Conservation (phyloP, 306 rosid species). For the Astragalus membranaceus region DNA sequence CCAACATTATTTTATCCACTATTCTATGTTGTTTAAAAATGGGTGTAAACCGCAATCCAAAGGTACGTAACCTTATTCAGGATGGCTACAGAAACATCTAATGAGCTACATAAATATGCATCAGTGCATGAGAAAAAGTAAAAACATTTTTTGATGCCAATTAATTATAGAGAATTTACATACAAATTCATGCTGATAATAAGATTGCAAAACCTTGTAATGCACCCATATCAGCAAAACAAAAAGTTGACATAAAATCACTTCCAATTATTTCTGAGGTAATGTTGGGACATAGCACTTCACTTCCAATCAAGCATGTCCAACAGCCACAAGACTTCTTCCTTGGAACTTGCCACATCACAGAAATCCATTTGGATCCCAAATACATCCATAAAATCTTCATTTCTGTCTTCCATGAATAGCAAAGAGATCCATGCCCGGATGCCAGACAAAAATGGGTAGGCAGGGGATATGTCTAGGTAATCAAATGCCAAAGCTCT, state of each 20-base stretch:
- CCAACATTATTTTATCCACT: no score
- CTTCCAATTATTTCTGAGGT: background rate
- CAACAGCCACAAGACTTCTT: conserved; percentile 81
- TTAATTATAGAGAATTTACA: background rate
- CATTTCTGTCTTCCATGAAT: conserved; percentile 67
- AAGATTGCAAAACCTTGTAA: background rate
- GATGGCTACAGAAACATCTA: background rate
- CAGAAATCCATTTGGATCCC: conserved; percentile 94
- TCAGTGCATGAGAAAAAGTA: no score
- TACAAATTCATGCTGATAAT: background rate
- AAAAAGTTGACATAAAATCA: conserved; percentile 10
- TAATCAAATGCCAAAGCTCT: conserved; percentile 88
- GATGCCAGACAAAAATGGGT: conserved; percentile 68
- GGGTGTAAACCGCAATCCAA: background rate
- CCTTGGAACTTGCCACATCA: conserved; percentile 84
- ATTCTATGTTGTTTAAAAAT: no score
- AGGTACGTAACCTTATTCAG: background rate
- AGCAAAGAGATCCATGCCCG: conserved; percentile 94
- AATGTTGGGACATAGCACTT: conserved; percentile 14
- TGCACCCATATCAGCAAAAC: background rate
- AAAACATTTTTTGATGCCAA: no score
- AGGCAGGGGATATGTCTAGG: conserved; percentile 67
- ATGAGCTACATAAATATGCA: no score
- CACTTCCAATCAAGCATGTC: conserved; percentile 98
- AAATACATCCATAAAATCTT: conserved; percentile 65